Evolutionary conservation across 2,329 filamentous ascomycete species (phyloP), one percentile per base, ranked within the genome.

Genomic region (Bipolaris sorokiniana): DNA sequence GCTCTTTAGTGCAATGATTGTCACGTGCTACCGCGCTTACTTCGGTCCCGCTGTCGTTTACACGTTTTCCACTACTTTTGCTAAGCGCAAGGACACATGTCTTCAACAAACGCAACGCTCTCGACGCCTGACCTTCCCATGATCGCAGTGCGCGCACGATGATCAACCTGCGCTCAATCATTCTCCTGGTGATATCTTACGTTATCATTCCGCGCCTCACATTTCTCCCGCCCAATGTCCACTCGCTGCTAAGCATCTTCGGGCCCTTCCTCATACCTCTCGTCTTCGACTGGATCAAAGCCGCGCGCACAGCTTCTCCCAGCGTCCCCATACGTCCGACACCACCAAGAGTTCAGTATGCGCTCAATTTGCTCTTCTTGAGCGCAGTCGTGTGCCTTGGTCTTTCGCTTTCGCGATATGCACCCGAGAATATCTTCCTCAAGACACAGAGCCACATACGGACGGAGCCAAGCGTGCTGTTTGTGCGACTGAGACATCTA

Each of bases 391-490:
- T 83, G 56, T 84, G 82, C 64, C 76, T 90, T 49, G 68, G 88
- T 56, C 83, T 86, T 56, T 88, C 89, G 15, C 78, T 94, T 0
- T 88, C 91, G 0, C 63, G 79, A 56, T 88, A 92, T 70, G 81
- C 85, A 5, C 89, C 90, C 4, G 87, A 91, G 73, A 97, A 97
- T 78, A 81, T 98, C 75, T 97, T 98, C 82, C 72, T 77, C 28
- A 76, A 81, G 16, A 97, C 94, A 1, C 82, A 87, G 54, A 95
- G 91, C 48, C 90, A 93, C 33, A 86, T 98, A 16, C 90, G 92
- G 69, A 94, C 90, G 40, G 88, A 92, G n/a, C 88, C 86, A 40
- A 90, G 94, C 71, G 88, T 96, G 33, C 83, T 98, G 59, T 95
- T 97, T 77, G 86, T 84, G 57, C 90, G 94, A 15, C 83, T 98